A percentile compares a stretch with the other conserved stretches of the same genome.
phyloP scores from a whole-genome alignment of 805 yeast species.

The Pichia cephalocereana region DNA sequence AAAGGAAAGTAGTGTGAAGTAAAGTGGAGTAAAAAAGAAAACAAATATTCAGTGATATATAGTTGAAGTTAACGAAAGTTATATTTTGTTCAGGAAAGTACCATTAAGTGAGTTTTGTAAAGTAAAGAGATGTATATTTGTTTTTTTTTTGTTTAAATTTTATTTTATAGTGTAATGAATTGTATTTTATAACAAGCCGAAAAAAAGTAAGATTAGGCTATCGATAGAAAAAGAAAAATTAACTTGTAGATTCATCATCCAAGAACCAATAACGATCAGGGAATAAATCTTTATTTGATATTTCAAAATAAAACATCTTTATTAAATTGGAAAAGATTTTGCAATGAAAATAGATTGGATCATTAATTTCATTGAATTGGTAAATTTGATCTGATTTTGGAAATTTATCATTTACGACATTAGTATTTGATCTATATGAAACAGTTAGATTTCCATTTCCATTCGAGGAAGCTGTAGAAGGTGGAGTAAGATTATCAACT shows the following conservation, averaged over 20 bases:
- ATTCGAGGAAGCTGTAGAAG: conserved; percentile 6
- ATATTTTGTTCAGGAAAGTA: no score
- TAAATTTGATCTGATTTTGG: conserved; percentile 34
- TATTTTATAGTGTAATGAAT: background rate
- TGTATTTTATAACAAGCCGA: no score
- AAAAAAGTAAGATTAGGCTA: no score
- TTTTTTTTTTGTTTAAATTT: background rate
- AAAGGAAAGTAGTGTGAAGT: background rate
- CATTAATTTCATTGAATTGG: conserved; percentile 25
- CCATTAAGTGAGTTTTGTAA: no score
- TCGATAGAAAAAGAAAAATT: background rate
- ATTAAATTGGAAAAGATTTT: conserved; percentile 39
- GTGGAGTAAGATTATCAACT: conserved; percentile 7
- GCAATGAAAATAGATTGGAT: conserved; percentile 44
- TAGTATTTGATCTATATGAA: conserved; percentile 30
- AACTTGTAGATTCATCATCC: conserved; percentile 1
- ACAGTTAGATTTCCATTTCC: conserved; percentile 15
- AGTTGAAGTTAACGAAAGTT: no score
- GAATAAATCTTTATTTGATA: conserved; percentile 20
- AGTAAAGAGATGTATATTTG: no score
- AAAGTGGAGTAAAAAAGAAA: background rate
- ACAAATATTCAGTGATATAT: no score
- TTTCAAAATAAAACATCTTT: conserved; percentile 34
- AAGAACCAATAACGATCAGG: conserved; percentile 22
- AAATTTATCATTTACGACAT: conserved; percentile 21